These are phyloP conservation scores for Knufia fluminis DNA, from an alignment of 2,329 filamentous ascomycete genomes.

Conservation along the genomic window DNA sequence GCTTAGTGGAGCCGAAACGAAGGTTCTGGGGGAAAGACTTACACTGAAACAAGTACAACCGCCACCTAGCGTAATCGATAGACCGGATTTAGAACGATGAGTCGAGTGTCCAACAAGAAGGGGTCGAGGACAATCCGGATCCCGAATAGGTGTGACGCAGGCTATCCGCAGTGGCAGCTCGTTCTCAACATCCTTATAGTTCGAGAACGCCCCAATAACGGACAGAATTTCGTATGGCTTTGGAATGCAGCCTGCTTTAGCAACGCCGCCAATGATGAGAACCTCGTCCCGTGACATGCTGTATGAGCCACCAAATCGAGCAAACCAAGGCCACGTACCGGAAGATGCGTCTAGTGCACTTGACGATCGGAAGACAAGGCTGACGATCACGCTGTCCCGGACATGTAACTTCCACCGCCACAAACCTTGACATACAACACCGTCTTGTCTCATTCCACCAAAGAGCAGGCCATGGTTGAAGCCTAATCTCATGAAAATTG, in stretches of 20 bases:
- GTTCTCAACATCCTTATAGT: slow-evolving; percentile 20
- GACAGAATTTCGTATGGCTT: slow-evolving; percentile 47
- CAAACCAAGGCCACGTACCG: slow-evolving; percentile 27
- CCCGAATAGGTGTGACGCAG: slow-evolving; percentile 23
- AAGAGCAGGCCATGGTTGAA: slow-evolving; percentile 52
- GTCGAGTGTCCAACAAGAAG: slow-evolving; percentile 62
- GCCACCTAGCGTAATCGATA: slow-evolving; percentile 61
- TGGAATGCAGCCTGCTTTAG: slow-evolving; percentile 29
- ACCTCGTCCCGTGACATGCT: slow-evolving; percentile 38
- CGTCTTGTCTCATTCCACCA: slow-evolving; percentile 62
- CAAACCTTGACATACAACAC: slow-evolving; percentile 52
- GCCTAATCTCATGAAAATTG: slow-evolving; percentile 36
- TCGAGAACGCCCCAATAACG: slow-evolving; percentile 24
- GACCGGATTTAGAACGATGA: slow-evolving; percentile 37
- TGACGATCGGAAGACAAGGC: slow-evolving; percentile 19
- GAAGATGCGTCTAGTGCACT: slow-evolving; percentile 20
- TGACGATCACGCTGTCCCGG: slow-evolving; percentile 29
- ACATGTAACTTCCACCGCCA: slow-evolving; percentile 55
- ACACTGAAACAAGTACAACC: slow-evolving; percentile 82
- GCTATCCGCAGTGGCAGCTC: slow-evolving; percentile 23
- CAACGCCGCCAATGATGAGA: slow-evolving; percentile 46
- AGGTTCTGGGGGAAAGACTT: no score
- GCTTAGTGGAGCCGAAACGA: no score
- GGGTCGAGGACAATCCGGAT: slow-evolving; percentile 43
- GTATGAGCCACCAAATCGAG: slow-evolving; percentile 45